Evolutionary conservation across 495 filamentous ascomycete species (phyloP).

Genomic region (Penicillium herquei): DNA sequence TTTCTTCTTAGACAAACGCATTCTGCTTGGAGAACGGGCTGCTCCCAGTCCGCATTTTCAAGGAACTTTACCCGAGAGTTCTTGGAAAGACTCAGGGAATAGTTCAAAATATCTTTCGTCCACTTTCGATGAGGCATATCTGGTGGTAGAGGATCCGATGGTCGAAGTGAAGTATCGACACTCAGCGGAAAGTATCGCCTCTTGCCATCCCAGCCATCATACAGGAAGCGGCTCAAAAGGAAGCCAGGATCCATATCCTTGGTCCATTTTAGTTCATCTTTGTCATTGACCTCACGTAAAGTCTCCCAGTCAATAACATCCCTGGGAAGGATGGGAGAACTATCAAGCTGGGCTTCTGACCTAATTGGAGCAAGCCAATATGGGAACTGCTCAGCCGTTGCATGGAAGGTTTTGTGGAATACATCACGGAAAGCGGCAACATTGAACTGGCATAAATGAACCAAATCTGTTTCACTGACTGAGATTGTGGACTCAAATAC

Average conservation of each 20-base stretch:
- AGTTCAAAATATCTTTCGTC: constrained; percentile 64
- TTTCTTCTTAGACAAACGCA: constrained; percentile 75
- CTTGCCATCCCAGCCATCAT: constrained; percentile 71
- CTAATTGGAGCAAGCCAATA: constrained; percentile 77
- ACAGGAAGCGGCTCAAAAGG: constrained; percentile 64
- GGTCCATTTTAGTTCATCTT: constrained; percentile 54
- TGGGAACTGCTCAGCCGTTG: constrained; percentile 60
- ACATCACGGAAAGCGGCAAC: constrained; percentile 77
- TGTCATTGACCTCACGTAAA: constrained; percentile 50
- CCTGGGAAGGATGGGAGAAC: constrained; percentile 1
- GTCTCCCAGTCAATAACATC: constrained; percentile 66
- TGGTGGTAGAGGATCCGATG: constrained; percentile 54
- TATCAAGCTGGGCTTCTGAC: background rate
- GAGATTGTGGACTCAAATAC: constrained; percentile 39
- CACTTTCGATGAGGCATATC: constrained; percentile 47
- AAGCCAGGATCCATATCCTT: constrained; percentile 52
- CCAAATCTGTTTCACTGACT: constrained; percentile 39
- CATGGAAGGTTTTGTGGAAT: constrained; percentile 81
- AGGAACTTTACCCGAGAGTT: constrained; percentile 46
- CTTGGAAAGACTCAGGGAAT: constrained; percentile 57
- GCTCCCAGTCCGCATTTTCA: constrained; percentile 51
- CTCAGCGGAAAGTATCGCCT: constrained; percentile 47
- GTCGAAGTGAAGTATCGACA: constrained; percentile 37
- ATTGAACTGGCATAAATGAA: constrained; percentile 65
- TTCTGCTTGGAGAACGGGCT: constrained; percentile 78